Conservation (phyloP, 768 basidiomycete species). For the Tulasnella calospora region DNA sequence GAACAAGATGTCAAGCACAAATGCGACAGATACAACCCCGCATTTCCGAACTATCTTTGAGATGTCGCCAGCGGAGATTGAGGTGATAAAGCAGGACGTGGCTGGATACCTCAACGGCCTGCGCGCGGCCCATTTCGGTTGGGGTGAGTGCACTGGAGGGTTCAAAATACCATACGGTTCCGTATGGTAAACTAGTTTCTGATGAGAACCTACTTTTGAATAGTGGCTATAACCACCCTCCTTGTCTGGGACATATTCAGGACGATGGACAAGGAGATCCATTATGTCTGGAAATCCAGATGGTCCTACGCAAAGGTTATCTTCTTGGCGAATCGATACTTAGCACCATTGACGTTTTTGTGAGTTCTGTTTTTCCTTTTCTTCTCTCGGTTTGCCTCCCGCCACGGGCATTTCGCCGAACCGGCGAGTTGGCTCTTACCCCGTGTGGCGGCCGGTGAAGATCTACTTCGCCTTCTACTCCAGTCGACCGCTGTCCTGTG, state of each 20-base stretch:
- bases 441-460: not conserved
- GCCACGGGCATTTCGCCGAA: not conserved
- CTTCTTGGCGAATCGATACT: not conserved
- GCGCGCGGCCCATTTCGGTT: not conserved
- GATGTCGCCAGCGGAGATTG: not conserved
- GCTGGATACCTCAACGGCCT: slow-evolving; percentile 3
- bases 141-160: not conserved
- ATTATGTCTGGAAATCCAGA: slow-evolving; percentile 20
- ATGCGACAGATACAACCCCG: not conserved
- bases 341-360: not conserved
- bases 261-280: slow-evolving; percentile 12
- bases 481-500: not conserved
- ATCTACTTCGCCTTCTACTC: not conserved
- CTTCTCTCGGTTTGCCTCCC: not conserved
- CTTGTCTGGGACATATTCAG: slow-evolving; percentile 5
- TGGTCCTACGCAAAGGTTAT: slow-evolving; percentile 7
- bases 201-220: not conserved
- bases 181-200: not conserved
- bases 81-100: not conserved
- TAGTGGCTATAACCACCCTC: slow-evolving; percentile 5
- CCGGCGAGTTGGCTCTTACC: not conserved
- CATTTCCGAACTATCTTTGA: not conserved
- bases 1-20: not conserved
- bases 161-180: not conserved
- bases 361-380: not conserved